Base-by-base conservation (phyloP, 768 basidiomycete genomes). In the Boletus sp. region DNA sequence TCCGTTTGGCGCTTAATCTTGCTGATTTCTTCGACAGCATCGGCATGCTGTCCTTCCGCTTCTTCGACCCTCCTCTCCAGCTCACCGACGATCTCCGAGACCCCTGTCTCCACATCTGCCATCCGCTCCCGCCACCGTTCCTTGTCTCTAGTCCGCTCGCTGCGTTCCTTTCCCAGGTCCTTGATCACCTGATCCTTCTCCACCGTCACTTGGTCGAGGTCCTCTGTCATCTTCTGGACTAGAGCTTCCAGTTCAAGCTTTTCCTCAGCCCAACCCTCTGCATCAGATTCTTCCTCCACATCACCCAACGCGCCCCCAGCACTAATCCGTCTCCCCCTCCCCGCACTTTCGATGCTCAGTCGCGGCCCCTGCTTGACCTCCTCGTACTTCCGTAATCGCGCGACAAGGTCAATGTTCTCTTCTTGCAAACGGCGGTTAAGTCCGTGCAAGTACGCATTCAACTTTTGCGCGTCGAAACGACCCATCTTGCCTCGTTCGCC, bases 381-480 rank as follows among this genome's bases (percentile, higher is more conserved):
- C 63, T 85, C 87, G 50, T 83, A 67, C 55, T 69, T 77, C 56
- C 73, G 75, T 24, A 92, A 64, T 55, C 81, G 77, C 47, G 80
- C 79, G 6, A 84, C 69, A 8, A 94, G 76, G 12, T 66, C 72
- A 66, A 91, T 81, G 67, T 94, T 95, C 76, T 96, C 94, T 68
- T 93, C 89, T 62, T 91, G 89, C 53, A 96, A 69, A 54, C 87
- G 80, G 44, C 86, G 77, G 70, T 96, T 96, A 50, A 96, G 76
- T 10, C 88, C 86, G 71, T 95, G 91, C 65, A 96, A 71, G 69
- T 96, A 95, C 11, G 80, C 78, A 58, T 96, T 95, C 60, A 96
- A 72, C 72, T 94, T 96, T 17, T 81, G 80, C 3, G 89, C 89
- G 69, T 95, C 92, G 73, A 94, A 94, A 30, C 87, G 77, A 15